These are phyloP conservation scores for Mycena olivaceomarginata DNA, from an alignment of 768 basidiomycete genomes.

Conservation along the genomic window DNA sequence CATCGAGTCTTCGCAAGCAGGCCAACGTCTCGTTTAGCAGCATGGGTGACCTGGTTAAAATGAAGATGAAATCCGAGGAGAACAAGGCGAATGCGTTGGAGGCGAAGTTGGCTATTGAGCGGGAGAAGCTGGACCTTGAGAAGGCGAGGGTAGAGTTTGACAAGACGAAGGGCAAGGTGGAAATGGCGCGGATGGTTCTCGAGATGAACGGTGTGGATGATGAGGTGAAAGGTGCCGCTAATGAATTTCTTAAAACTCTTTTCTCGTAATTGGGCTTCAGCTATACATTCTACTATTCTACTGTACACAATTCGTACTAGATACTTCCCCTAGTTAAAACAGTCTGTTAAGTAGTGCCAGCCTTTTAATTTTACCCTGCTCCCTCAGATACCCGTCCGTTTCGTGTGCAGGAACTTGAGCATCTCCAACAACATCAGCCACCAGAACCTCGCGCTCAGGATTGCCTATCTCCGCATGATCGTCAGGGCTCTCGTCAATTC, in stretches of 20 bases:
- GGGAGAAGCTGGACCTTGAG: conserved; percentile 8
- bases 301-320: neutral
- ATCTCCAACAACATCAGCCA: conserved; percentile 9
- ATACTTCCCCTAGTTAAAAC: neutral
- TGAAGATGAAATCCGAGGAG: too few relatives aligned
- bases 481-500: conserved; percentile 6
- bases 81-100: conserved; percentile 11
- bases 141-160: neutral
- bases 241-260: neutral
- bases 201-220: neutral
- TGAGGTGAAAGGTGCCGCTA: conserved; percentile 14
- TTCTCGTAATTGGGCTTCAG: neutral
- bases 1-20: too few relatives aligned
- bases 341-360: conserved; percentile 1
- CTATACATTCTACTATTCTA: neutral
- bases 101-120: conserved; percentile 12
- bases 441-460: neutral
- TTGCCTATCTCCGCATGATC: conserved; percentile 7
- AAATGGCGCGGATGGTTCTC: conserved; percentile 7
- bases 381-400: conserved; percentile 15
- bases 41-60: too few relatives aligned
- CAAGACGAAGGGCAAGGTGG: neutral
- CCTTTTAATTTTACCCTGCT: conserved; percentile 13
- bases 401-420: conserved; percentile 10
- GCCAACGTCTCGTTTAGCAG: too few relatives aligned